Conservation (phyloP, 2,329 filamentous ascomycete genomes). For the Triangularia verruculosa region DNA sequence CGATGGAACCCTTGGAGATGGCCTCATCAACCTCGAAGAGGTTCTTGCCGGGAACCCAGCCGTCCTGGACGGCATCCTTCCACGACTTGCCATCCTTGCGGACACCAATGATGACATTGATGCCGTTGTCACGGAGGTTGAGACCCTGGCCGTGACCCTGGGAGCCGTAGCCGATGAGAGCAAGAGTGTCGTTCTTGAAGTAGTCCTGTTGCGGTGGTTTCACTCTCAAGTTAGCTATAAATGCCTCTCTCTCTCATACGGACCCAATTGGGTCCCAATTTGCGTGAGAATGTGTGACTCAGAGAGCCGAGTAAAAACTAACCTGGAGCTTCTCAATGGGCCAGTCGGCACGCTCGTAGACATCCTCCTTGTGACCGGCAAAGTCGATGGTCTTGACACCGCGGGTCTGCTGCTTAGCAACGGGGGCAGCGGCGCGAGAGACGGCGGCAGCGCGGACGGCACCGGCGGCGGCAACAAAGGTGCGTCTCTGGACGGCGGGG, state of each 20-base stretch:
- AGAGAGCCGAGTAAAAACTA: slow-evolving; percentile 51
- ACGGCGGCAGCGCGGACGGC: slow-evolving; percentile 52
- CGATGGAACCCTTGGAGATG: slow-evolving; percentile 85
- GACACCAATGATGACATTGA: slow-evolving; percentile 98
- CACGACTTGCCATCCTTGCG: slow-evolving; percentile 97
- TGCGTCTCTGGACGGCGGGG: slow-evolving; percentile 59
- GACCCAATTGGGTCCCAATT: neutral
- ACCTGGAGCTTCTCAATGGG: slow-evolving; percentile 96
- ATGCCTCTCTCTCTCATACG: neutral
- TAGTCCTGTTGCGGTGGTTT: slow-evolving; percentile 66
- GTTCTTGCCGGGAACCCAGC: slow-evolving; percentile 98
- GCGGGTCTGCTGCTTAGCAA: slow-evolving; percentile 62
- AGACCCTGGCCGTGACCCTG: slow-evolving; percentile 99
- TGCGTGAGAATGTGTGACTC: neutral
- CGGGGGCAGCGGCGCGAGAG: slow-evolving; percentile 42
- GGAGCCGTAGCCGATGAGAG: slow-evolving; percentile 96
- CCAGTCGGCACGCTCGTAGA: slow-evolving; percentile 98
- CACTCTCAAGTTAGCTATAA: slow-evolving; percentile 9
- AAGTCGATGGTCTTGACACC: slow-evolving; percentile 99
- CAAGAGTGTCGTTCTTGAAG: slow-evolving; percentile 99
- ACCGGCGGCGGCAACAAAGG: slow-evolving; percentile 59
- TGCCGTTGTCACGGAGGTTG: slow-evolving; percentile 98
- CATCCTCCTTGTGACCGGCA: slow-evolving; percentile 88
- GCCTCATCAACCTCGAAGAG: slow-evolving; percentile 98
- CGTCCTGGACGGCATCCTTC: slow-evolving; percentile 95